These are phyloP conservation scores for Candida tibetensis DNA, from an alignment of 805 yeast genomes.

Conservation along the genomic window DNA sequence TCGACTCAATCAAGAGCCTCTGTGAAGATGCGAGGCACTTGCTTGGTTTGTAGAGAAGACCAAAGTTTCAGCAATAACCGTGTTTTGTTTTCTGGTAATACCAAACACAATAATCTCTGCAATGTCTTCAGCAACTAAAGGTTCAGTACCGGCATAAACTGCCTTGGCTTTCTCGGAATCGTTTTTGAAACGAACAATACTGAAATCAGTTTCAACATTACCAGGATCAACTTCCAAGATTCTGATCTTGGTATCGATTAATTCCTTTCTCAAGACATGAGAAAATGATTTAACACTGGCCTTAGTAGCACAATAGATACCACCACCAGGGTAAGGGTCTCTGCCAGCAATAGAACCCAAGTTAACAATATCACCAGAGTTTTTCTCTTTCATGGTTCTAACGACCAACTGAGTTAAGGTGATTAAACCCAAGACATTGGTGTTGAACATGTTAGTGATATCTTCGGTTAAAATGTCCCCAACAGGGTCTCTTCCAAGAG, in stretches of 20 bases:
- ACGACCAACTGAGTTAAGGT: slow-evolving; percentile 78
- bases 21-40: slow-evolving; percentile 60
- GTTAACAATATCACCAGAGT: slow-evolving; percentile 71
- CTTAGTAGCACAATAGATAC: slow-evolving; percentile 74
- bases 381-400: slow-evolving; percentile 65
- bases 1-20: slow-evolving; percentile 6
- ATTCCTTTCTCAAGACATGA: slow-evolving; percentile 70
- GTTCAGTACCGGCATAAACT: slow-evolving; percentile 66
- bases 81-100: slow-evolving; percentile 63
- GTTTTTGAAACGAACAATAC: slow-evolving; percentile 61
- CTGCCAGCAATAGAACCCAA: slow-evolving; percentile 78
- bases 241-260: slow-evolving; percentile 65
- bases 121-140: slow-evolving; percentile 69
- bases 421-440: slow-evolving; percentile 86
- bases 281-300: slow-evolving; percentile 72
- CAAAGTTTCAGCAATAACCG: slow-evolving; percentile 76
- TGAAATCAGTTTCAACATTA: slow-evolving; percentile 76
- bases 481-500: slow-evolving; percentile 72
- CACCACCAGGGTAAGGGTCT: slow-evolving; percentile 77
- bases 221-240: slow-evolving; percentile 78
- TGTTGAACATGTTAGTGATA: slow-evolving; percentile 71
- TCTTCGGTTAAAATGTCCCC: slow-evolving; percentile 67
- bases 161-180: slow-evolving; percentile 58
- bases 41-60: slow-evolving; percentile 89
- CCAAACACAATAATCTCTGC: slow-evolving; percentile 73